Evolutionary conservation across 495 filamentous ascomycete genomes (phyloP).

Genomic region (Chaetomium fimeti): DNA sequence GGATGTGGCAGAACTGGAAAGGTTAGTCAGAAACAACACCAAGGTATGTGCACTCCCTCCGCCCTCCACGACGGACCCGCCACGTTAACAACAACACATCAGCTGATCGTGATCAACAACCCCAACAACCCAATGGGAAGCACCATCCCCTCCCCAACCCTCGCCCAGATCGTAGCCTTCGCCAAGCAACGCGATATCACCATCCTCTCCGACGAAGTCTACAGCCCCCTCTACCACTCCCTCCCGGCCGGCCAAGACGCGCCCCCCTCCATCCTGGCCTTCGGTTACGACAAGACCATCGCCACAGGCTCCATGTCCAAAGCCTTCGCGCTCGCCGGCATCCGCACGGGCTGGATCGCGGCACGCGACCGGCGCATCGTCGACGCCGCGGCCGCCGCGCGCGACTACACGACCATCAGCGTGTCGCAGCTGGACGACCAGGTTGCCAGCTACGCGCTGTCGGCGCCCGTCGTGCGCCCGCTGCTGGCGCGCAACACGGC

Average conservation of each 20-base stretch:
- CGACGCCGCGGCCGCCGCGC: constrained; percentile 60
- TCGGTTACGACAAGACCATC: constrained; percentile 69
- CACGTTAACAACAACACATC: background rate
- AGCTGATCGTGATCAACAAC: constrained; percentile 61
- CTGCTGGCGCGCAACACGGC: constrained; percentile 68
- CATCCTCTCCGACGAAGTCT: constrained; percentile 80
- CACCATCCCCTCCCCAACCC: constrained; percentile 59
- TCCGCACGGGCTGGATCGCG: constrained; percentile 82
- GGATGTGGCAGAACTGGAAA: constrained; percentile 64
- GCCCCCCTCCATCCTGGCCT: constrained; percentile 54
- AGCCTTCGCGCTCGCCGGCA: constrained; percentile 79
- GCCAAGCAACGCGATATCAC: constrained; percentile 62
- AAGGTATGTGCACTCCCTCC: constrained; percentile 44
- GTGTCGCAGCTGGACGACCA: constrained; percentile 80
- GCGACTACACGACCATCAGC: constrained; percentile 85
- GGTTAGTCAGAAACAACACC: constrained; percentile 69
- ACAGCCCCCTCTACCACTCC: constrained; percentile 81
- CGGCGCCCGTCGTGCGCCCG: constrained; percentile 58
- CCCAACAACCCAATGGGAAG: constrained; percentile 87
- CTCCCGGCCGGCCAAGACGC: constrained; percentile 31
- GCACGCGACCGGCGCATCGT: constrained; percentile 62
- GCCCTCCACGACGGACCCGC: background rate
- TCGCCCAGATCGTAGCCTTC: constrained; percentile 63
- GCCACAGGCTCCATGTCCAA: constrained; percentile 83
- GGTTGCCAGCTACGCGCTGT: constrained; percentile 72